Evolutionary conservation across 345 rosid genomes (phyloP).

Genomic region (Brassica carinata): DNA sequence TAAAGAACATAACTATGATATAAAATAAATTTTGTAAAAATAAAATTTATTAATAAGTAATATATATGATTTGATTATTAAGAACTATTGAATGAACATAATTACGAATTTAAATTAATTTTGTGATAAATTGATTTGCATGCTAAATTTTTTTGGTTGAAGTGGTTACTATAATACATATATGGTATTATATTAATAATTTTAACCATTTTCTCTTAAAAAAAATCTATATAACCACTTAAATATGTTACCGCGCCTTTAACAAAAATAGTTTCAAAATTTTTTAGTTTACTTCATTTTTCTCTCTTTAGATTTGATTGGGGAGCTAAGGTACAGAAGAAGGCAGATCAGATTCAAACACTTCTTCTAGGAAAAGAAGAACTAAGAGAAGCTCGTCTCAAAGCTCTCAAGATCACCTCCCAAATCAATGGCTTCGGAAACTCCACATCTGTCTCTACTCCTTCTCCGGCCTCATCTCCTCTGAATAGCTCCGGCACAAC

Average conservation of each 20-base stretch:
- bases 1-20: neutral
- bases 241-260: neutral
- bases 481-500: neutral
- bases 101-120: neutral
- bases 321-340: conserved; percentile 22
- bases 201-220: no score
- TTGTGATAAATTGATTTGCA: neutral
- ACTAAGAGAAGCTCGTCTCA: conserved; percentile 17
- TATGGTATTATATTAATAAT: no score
- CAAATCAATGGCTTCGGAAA: conserved; percentile 24
- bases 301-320: neutral
- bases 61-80: no score
- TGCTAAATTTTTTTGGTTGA: neutral
- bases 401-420: conserved; percentile 15
- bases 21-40: no score
- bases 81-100: no score
- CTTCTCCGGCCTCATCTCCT: neutral
- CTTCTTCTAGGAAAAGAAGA: conserved; percentile 16
- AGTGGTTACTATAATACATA: neutral
- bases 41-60: no score
- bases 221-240: no score
- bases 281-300: neutral
- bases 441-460: neutral
- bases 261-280: neutral
- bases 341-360: conserved; percentile 1